A percentile compares a stretch with the other conserved stretches of the same genome.
Evolutionary conservation across 2,329 filamentous ascomycete species (phyloP).

Genomic region (Xylaria sp.): DNA sequence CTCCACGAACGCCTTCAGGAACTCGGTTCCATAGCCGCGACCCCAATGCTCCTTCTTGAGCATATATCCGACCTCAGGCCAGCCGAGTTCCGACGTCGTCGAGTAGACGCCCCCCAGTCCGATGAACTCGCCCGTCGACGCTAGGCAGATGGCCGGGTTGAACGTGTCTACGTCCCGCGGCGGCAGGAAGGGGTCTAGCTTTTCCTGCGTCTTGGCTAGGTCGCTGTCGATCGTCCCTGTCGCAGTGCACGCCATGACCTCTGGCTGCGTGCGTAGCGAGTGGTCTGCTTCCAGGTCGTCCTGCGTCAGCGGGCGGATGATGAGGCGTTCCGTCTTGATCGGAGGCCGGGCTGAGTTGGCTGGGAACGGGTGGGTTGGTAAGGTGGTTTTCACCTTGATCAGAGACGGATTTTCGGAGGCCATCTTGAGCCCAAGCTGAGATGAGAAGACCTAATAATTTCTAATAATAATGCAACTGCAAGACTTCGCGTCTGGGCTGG

Average conservation of each 20-base stretch:
- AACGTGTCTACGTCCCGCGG: conserved; percentile 31
- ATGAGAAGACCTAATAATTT: neutral
- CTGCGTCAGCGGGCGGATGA: conserved; percentile 40
- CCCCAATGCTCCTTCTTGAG: conserved; percentile 24
- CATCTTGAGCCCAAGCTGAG: conserved; percentile 1
- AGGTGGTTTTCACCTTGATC: conserved; percentile 36
- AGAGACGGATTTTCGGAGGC: neutral
- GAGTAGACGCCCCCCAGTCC: conserved; percentile 43
- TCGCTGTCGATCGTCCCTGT: conserved; percentile 37
- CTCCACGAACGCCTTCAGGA: conserved; percentile 11
- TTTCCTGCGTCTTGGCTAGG: conserved; percentile 37
- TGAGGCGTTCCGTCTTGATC: conserved; percentile 39
- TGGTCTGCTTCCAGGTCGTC: conserved; percentile 38
- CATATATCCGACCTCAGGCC: conserved; percentile 33
- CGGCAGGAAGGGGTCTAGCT: conserved; percentile 30
- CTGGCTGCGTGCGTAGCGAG: conserved; percentile 41
- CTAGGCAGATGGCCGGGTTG: conserved; percentile 40
- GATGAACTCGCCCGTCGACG: conserved; percentile 44
- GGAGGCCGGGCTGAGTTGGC: conserved; percentile 36
- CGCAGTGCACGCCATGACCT: conserved; percentile 41
- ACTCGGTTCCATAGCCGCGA: conserved; percentile 22
- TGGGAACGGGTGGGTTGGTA: conserved; percentile 39
- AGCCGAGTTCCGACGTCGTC: conserved; percentile 1
- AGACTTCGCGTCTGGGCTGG: neutral
- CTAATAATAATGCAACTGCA: neutral